Percentiles rank a stretch among this genome's conserved stretches.
phyloP scores from a whole-genome alignment of 305 asterid species.

The Rubia balearica region DNA sequence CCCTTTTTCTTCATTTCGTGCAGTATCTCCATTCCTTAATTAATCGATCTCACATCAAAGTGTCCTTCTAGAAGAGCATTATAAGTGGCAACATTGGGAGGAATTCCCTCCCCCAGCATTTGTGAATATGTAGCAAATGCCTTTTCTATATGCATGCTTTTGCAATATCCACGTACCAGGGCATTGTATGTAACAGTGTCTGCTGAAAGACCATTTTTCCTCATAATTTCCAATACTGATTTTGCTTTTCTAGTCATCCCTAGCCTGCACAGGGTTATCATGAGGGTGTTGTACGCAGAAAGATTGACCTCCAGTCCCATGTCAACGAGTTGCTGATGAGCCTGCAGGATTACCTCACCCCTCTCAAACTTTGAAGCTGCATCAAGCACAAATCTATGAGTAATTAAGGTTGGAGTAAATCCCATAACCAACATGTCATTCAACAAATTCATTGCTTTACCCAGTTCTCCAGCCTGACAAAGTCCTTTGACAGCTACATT shows the following conservation, averaged over 20 bases:
- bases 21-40: conserved; percentile 38
- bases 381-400: conserved; percentile 48
- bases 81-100: conserved; percentile 59
- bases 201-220: conserved; percentile 49
- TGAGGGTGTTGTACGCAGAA: conserved; percentile 45
- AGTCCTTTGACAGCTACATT: conserved; percentile 62
- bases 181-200: conserved; percentile 67
- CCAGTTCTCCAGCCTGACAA: conserved; percentile 53
- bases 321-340: conserved; percentile 51
- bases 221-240: conserved; percentile 54
- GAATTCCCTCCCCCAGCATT: conserved; percentile 57
- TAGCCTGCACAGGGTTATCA: conserved; percentile 53
- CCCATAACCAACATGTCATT: conserved; percentile 44
- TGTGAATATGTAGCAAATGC: conserved; percentile 45
- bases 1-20: conserved; percentile 53
- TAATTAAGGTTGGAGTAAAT: conserved; percentile 43
- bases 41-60: conserved; percentile 43
- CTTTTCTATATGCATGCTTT: conserved; percentile 46
- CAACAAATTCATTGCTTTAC: conserved; percentile 49
- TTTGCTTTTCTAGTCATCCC: conserved; percentile 79
- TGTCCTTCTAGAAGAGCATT: conserved; percentile 64
- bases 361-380: conserved; percentile 56
- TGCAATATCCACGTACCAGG: conserved; percentile 71
- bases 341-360: conserved; percentile 48
- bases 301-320: conserved; percentile 60